Evolutionary conservation across 305 asterid species (phyloP).

Genomic region (Fraxinus paxiana): DNA sequence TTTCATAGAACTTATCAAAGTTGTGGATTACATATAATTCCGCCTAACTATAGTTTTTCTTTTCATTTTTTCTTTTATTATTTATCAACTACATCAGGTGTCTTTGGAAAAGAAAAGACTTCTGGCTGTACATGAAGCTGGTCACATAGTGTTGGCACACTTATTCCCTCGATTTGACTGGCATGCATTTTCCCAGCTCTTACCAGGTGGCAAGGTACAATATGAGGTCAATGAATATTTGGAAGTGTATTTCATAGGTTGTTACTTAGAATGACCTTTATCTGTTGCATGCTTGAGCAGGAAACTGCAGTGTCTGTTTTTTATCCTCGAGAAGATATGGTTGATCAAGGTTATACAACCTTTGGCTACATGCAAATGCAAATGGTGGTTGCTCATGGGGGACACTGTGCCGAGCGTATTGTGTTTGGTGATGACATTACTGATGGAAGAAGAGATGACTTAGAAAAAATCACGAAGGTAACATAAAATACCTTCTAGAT

Average conservation of each 20-base stretch:
- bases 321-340: constrained; percentile 93
- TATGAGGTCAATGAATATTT: not conserved
- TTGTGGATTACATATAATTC: constrained; percentile 9
- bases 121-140: constrained; percentile 98
- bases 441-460: constrained; percentile 91
- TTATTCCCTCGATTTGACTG: constrained; percentile 91
- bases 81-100: constrained; percentile 40
- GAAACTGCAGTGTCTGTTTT: constrained; percentile 97
- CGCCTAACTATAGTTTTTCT: constrained; percentile 8
- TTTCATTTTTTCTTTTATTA: not conserved
- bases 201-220: constrained; percentile 93
- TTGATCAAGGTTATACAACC: constrained; percentile 85
- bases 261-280: constrained; percentile 14
- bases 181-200: constrained; percentile 99
- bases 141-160: constrained; percentile 94
- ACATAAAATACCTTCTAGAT: constrained; percentile 6
- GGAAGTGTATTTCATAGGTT: constrained; percentile 4
- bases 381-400: constrained; percentile 99
- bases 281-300: constrained; percentile 46
- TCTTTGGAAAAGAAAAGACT: constrained; percentile 72
- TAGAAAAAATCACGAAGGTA: constrained; percentile 94
- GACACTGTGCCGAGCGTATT: constrained; percentile 92
- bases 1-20: constrained; percentile 14
- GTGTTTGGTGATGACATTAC: constrained; percentile 90
- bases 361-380: constrained; percentile 98